Evolutionary conservation across 2,329 filamentous ascomycete species (phyloP).

Genomic region (Colletotrichum filicis): DNA sequence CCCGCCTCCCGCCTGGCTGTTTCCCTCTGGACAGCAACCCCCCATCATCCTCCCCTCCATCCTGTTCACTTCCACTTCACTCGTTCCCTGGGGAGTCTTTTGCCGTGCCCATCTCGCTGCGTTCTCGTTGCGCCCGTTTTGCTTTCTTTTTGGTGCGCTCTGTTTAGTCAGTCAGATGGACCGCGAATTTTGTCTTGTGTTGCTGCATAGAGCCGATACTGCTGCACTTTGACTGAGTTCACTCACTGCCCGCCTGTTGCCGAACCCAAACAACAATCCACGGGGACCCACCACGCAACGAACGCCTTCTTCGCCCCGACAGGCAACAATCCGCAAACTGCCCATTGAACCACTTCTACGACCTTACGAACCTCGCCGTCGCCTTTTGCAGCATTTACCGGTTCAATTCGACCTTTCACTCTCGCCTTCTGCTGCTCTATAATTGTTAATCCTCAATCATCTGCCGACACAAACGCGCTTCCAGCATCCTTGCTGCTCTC

Average conservation of each 20-base stretch:
- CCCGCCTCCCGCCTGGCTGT: not conserved
- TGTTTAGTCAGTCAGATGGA: slow-evolving; percentile 6
- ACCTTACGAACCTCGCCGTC: slow-evolving; percentile 9
- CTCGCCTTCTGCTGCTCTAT: slow-evolving; percentile 1
- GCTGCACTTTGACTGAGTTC: slow-evolving; percentile 3
- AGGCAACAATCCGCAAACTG: slow-evolving; percentile 16
- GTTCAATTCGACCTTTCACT: slow-evolving; percentile 8
- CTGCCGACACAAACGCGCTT: slow-evolving; percentile 6
- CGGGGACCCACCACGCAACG: slow-evolving; percentile 28
- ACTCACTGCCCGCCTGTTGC: not conserved
- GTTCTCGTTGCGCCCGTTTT: not conserved
- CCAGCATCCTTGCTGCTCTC: not conserved
- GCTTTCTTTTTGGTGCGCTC: not conserved
- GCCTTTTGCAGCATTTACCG: slow-evolving; percentile 20
- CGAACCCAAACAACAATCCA: slow-evolving; percentile 29
- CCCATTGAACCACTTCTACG: slow-evolving; percentile 13
- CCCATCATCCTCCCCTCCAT: not conserved
- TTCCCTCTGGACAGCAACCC: too few species aligned
- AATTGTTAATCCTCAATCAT: slow-evolving; percentile 26
- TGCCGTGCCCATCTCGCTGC: not conserved
- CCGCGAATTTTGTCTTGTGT: not conserved
- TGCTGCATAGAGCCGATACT: slow-evolving; percentile 16
- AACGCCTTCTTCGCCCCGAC: slow-evolving; percentile 23
- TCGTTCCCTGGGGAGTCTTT: not conserved
- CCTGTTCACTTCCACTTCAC: not conserved